Evolutionary conservation across 495 filamentous ascomycete species (phyloP).

Genomic region (Poronia punctata): DNA sequence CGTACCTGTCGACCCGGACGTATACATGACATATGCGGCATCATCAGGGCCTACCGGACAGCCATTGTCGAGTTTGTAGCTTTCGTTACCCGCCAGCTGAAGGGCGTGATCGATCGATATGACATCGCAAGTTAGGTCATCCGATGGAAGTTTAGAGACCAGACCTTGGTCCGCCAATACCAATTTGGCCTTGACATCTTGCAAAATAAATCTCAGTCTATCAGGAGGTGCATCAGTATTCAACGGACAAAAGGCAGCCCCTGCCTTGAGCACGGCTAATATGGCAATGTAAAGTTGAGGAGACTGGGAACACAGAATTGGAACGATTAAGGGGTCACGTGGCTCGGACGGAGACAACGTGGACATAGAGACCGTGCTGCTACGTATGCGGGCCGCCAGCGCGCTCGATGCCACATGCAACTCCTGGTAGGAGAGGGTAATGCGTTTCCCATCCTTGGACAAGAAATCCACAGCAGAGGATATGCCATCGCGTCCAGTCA

Average conservation of each 20-base stretch:
- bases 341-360: conserved; percentile 1
- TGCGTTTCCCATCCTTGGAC: conserved; percentile 33
- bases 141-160: conserved; percentile 19
- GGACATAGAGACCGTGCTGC: not conserved
- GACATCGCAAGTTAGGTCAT: conserved; percentile 12
- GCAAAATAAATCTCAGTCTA: conserved; percentile 63
- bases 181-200: conserved; percentile 55
- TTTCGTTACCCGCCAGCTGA: not conserved
- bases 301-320: conserved; percentile 64
- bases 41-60: conserved; percentile 27
- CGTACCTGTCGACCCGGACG: conserved; percentile 78
- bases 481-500: conserved; percentile 5
- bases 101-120: conserved; percentile 21
- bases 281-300: conserved; percentile 64
- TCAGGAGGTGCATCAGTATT: conserved; percentile 64
- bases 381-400: conserved; percentile 44
- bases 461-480: conserved; percentile 55
- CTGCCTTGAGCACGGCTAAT: conserved; percentile 67
- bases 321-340: conserved; percentile 47
- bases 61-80: not conserved
- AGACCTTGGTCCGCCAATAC: conserved; percentile 45
- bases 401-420: conserved; percentile 50
- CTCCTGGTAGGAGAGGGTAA: conserved; percentile 47
- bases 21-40: conserved; percentile 86
- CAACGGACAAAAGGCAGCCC: conserved; percentile 74